phyloP scores from a whole-genome alignment of 2,329 filamentous ascomycete species.

The Nemania sp. region DNA sequence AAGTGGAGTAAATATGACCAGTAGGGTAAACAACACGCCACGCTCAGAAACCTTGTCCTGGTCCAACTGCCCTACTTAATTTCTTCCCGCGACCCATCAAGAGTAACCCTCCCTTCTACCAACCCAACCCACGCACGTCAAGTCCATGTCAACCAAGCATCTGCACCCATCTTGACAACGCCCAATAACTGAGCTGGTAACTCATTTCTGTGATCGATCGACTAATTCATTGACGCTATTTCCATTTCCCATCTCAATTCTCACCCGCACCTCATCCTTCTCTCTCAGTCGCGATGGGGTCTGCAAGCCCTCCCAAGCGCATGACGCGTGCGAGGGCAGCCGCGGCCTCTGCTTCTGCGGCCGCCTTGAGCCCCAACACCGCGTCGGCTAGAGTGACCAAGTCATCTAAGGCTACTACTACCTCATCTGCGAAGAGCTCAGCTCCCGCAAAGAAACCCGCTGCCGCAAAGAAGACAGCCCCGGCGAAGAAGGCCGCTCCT shows the following conservation, averaged over 20 bases:
- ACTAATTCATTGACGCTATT: slow-evolving; percentile 1
- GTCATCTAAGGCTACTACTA: slow-evolving; percentile 39
- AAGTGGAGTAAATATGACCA: neutral
- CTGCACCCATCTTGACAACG: slow-evolving; percentile 15
- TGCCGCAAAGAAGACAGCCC: slow-evolving; percentile 27
- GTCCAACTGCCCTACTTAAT: neutral
- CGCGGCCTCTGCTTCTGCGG: slow-evolving; percentile 21
- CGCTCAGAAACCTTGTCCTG: slow-evolving; percentile 5
- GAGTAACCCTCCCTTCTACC: neutral
- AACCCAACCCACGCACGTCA: neutral
- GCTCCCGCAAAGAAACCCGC: slow-evolving; percentile 45
- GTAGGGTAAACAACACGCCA: slow-evolving; percentile 7
- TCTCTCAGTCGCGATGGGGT: slow-evolving; percentile 51
- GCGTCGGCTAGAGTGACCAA: slow-evolving; percentile 11
- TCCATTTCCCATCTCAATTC: slow-evolving; percentile 12
- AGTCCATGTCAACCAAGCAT: slow-evolving; percentile 15
- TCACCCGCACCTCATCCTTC: slow-evolving; percentile 5
- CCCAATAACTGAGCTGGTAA: neutral
- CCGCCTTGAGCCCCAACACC: no score
- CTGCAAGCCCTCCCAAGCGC: slow-evolving; percentile 61
- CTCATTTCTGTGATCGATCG: slow-evolving; percentile 7
- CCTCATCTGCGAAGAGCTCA: slow-evolving; percentile 26
- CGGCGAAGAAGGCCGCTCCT: slow-evolving; percentile 10
- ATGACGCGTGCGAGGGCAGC: slow-evolving; percentile 56
- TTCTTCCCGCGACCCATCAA: neutral